phyloP scores from a whole-genome alignment of 306 rosid species.

The Abrus precatorius region DNA sequence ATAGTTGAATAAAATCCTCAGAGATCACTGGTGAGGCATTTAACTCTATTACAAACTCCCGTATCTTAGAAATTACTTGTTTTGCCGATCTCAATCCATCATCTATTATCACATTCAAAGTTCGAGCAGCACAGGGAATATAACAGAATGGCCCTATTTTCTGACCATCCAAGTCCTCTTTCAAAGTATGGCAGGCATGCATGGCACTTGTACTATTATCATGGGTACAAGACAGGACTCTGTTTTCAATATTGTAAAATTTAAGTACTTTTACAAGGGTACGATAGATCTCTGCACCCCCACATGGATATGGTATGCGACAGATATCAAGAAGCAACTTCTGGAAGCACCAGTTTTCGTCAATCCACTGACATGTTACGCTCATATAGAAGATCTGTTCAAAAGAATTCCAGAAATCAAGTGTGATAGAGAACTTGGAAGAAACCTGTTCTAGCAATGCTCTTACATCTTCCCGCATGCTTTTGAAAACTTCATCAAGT shows the following conservation, averaged over 20 bases:
- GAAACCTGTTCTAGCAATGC: constrained; percentile 75
- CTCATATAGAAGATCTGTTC: constrained; percentile 88
- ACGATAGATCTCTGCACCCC: constrained; percentile 75
- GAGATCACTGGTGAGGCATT: constrained; percentile 78
- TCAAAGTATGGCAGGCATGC: constrained; percentile 81
- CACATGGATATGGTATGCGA: constrained; percentile 85
- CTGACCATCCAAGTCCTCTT: constrained; percentile 77
- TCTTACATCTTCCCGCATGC: constrained; percentile 91
- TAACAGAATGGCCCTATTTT: constrained; percentile 88
- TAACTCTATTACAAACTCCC: constrained; percentile 80
- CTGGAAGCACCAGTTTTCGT: constrained; percentile 88
- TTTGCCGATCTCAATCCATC: constrained; percentile 83
- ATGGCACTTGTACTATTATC: constrained; percentile 79
- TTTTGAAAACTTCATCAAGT: constrained; percentile 75
- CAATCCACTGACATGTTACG: constrained; percentile 92
- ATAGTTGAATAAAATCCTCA: constrained; percentile 76
- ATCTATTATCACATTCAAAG: constrained; percentile 84
- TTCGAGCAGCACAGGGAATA: constrained; percentile 91
- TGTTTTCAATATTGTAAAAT: constrained; percentile 78
- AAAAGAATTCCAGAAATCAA: constrained; percentile 93
- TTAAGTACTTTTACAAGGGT: constrained; percentile 77
- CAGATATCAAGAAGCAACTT: constrained; percentile 88
- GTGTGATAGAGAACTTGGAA: constrained; percentile 83
- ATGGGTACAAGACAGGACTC: constrained; percentile 92
- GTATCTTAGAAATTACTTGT: constrained; percentile 71